phyloP scores from a whole-genome alignment of 1,284 basidiomycete species.

The Butyriboletus appendiculatus region DNA sequence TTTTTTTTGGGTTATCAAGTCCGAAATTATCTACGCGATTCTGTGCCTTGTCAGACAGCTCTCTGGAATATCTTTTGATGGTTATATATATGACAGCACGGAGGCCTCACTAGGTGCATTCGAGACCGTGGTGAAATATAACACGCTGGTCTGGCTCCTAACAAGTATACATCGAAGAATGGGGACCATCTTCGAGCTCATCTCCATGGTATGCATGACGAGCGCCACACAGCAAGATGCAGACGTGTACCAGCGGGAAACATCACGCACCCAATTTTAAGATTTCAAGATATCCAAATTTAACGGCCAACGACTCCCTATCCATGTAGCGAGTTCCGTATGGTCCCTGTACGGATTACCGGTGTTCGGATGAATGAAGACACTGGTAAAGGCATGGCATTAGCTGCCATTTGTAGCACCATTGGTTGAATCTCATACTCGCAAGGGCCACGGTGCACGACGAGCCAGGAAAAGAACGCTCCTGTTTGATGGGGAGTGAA shows the following conservation, averaged over 20 bases:
- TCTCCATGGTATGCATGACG: neutral
- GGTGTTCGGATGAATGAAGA: slow-evolving; percentile 76
- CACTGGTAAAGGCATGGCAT: slow-evolving; percentile 39
- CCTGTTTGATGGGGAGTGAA: slow-evolving; percentile 42
- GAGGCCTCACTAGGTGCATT: no score
- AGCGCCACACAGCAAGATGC: neutral
- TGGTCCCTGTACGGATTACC: slow-evolving; percentile 59
- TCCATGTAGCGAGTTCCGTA: slow-evolving; percentile 67
- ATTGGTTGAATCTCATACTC: slow-evolving; percentile 23
- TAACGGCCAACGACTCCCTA: slow-evolving; percentile 63
- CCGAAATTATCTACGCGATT: no score
- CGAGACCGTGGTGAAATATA: no score
- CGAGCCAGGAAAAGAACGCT: slow-evolving; percentile 42
- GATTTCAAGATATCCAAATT: slow-evolving; percentile 38
- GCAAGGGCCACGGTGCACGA: slow-evolving; percentile 43
- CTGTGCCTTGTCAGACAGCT: no score
- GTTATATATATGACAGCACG: no score
- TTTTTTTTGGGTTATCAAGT: no score
- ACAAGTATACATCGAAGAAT: neutral
- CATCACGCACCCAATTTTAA: slow-evolving; percentile 21
- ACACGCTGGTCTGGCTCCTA: neutral
- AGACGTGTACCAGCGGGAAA: neutral
- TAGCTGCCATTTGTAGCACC: neutral
- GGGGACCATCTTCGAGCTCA: neutral
- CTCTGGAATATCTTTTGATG: no score